Percentiles rank a stretch among this genome's conserved stretches.
phyloP scores from a whole-genome alignment of 1,284 basidiomycete species.

The Trichosporon sp. region DNA sequence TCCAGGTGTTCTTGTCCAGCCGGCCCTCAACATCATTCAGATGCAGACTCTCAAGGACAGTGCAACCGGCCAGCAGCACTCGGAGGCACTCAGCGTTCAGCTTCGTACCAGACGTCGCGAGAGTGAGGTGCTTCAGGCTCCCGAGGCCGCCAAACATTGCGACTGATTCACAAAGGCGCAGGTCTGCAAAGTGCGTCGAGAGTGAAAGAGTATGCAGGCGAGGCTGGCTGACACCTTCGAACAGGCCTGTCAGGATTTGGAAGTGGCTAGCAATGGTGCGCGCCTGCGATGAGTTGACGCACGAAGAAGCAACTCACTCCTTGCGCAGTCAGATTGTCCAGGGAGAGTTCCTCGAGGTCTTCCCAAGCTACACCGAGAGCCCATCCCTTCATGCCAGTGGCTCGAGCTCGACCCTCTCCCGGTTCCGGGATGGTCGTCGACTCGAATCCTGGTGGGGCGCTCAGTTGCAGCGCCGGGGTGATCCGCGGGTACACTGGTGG shows the following conservation, averaged over 20 bases:
- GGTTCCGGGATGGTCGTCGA: not conserved
- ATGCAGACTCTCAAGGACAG: slow-evolving; percentile 19
- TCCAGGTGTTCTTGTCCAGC: slow-evolving; percentile 34
- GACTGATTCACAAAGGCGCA: slow-evolving; percentile 21
- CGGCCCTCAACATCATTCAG: slow-evolving; percentile 32
- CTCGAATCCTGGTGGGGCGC: slow-evolving; percentile 3
- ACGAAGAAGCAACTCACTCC: slow-evolving; percentile 19
- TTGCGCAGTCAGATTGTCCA: slow-evolving; percentile 10
- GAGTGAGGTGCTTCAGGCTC: slow-evolving; percentile 22
- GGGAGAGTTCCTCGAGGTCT: slow-evolving; percentile 22
- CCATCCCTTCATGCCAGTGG: slow-evolving; percentile 11
- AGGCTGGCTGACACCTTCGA: not conserved
- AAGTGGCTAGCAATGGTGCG: slow-evolving; percentile 24
- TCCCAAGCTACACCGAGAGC: slow-evolving; percentile 32
- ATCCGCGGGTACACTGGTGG: slow-evolving; percentile 11
- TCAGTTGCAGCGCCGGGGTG: slow-evolving; percentile 12
- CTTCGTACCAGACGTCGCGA: slow-evolving; percentile 29
- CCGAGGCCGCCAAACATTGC: slow-evolving; percentile 23
- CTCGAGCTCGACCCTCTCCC: not conserved
- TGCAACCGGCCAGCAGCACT: slow-evolving; percentile 23
- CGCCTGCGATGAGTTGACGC: slow-evolving; percentile 15
- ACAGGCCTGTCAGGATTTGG: slow-evolving; percentile 11
- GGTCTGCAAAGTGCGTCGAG: slow-evolving; percentile 31
- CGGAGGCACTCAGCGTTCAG: slow-evolving; percentile 27
- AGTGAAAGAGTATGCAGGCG: slow-evolving; percentile 21